Base-by-base conservation (phyloP, 352 stramenopile species). In the Phytophthora sansomeana region DNA sequence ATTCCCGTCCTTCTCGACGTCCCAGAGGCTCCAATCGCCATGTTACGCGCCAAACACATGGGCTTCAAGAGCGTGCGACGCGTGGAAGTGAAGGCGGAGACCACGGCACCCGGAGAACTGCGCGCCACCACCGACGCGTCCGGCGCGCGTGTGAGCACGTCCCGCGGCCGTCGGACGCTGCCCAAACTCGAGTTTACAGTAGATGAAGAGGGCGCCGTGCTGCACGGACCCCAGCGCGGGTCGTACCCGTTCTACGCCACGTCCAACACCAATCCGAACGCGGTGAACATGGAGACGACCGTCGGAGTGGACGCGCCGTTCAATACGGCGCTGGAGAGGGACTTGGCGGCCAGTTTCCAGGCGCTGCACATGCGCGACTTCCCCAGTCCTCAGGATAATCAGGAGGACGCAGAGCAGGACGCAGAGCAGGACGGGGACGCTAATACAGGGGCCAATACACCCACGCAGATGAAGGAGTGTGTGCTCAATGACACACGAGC, bases 11-110 rank as follows among this genome's bases (percentile, higher is more conserved):
- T 24, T 24, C 21, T 24, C 21, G 21, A 24, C 21, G 1, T 24
- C 21, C 21, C 21, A 24, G 21, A 24, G 21, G 21, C 21, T 24
- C 21, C 21, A 24, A 24, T 24, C 11, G 16, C 24, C 17, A 93
- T 93, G 85, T 53, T 90, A 48, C 81, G 83, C 28, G 80, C 74
- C n/a, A 93, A 92, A 76, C 72, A 88, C 73, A 92, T 93, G 78
- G 83, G 85, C 26, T 93, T 95, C 67, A 90, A 89, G 63, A 91
- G 76, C 62, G 83, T 93, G 57, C 80, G 80, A 42, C 80, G 81
- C 64, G 87, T 95, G 26, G 85, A 95, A 49, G 80, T 95, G n/a
- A 95, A 95, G 71, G 87, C 87, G 13, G 87, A 95, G 74, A 95
- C 87, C 14, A 95, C 85, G 55, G 92, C 85, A 26, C 87, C 87